Base-by-base conservation (phyloP, 2,329 filamentous ascomycete genomes). In the Fusarium sp. region DNA sequence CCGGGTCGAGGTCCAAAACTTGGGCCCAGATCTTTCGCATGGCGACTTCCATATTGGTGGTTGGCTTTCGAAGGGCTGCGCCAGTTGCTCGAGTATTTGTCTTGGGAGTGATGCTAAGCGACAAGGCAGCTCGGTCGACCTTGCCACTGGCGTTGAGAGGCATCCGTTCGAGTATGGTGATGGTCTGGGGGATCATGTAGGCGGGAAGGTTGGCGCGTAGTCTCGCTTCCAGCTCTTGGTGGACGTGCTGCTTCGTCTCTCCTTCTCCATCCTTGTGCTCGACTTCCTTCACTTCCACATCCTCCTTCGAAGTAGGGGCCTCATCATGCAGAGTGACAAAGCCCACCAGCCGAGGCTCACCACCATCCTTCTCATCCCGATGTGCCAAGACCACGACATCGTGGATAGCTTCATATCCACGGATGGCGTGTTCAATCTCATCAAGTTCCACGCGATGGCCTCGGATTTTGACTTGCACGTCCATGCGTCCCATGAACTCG, bases 1-100 rank as follows among this genome's bases (percentile, higher is more conserved):
- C 76, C 14, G 78, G 64, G 2, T 77, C 70, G 2, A 85, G 70
- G 5, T 74, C 74, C 8, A 87, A 78, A 0, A 85, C 75, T 1
- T 80, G 73, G 5, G 79, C 78, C 85, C 86, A 87, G 23, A 83
- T 76, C 20, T 67, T 61, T 20, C 77, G 81, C 25, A 85, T 72
- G 0, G n/a, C 6, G 1, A 18, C 20, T 4, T 61, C 39, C 16
- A 32, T 32, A 3, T 48, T 2, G 9, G 27, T 61, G 39, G 10
- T 48, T 25, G 58, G 58, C 20, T 18, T 45, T 13, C 58, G 58
- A 7, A 34, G 39, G 2, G 41, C 13, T 35, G 30, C n/a, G 1
- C 23, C 4, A 6, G 27, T 10, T n/a, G 58, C 3, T 7, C n/a
- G 34, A 0, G 10, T 4, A 4, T 41, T 61, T 14, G 58, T 25